These are phyloP conservation scores for Cucurbita pepo DNA, from an alignment of 306 rosid genomes.

Conservation along the genomic window DNA sequence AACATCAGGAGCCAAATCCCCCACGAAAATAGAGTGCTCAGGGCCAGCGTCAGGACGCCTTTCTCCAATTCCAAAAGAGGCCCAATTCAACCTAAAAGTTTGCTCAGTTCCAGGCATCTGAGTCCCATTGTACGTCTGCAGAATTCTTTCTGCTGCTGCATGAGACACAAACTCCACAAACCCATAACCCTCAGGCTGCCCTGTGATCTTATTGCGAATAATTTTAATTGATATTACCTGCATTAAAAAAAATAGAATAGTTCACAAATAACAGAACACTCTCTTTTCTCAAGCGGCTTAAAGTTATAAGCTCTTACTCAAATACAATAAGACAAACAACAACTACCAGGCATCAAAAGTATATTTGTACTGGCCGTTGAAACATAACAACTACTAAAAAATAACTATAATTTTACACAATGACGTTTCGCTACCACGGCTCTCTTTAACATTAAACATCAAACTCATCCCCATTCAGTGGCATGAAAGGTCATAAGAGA, in stretches of 20 bases:
- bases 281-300: not conserved
- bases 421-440: not conserved
- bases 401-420: not conserved
- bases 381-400: not conserved
- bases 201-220: constrained; percentile 72
- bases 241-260: not conserved
- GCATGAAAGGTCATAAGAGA: not conserved
- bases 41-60: constrained; percentile 69
- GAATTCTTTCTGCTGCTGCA: constrained; percentile 68
- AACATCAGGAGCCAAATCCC: constrained; percentile 87
- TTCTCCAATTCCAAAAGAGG: constrained; percentile 84
- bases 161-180: constrained; percentile 79
- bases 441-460: not conserved
- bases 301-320: not conserved
- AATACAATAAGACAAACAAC: not conserved
- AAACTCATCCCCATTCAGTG: not conserved
- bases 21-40: constrained; percentile 83
- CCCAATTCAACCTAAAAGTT: constrained; percentile 79
- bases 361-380: not conserved
- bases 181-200: constrained; percentile 83
- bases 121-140: constrained; percentile 60
- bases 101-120: constrained; percentile 88
- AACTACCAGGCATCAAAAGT: not conserved
- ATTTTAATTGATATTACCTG: constrained; percentile 75
- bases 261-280: not conserved